Base-by-base conservation (phyloP, 257 asterid species). In the Scutellaria baicalensis region DNA sequence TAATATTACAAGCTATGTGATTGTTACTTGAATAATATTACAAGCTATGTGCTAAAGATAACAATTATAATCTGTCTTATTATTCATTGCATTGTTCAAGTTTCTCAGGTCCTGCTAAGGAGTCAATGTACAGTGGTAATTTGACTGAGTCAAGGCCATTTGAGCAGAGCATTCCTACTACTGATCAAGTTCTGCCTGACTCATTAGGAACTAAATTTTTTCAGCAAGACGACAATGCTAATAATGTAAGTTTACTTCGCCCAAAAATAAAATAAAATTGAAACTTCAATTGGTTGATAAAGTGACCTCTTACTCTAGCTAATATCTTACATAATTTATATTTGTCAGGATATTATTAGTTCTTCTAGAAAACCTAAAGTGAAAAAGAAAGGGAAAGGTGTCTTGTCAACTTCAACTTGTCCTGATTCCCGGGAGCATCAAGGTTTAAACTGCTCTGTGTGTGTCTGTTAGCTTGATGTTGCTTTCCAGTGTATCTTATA, bases 71-170 rank as follows among this genome's bases (percentile, higher is more conserved):
- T 75, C 76, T 79, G 82, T 83, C 88, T 87, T 79, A 84, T 81
- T 83, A 76, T 86, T 79, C 75, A 78, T 75, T 78, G 78, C 79
- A 73, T 64, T 81, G 77, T 81, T 85, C 95, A 89, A 89, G 96
- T 80, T 87, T 90, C 90, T 82, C 97, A 94, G 97, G 96, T 90
- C 85, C 82, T 80, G 74, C 83, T 66, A 82, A 78, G 86, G 89
- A 88, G 85, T 71, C 89, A 61, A 76, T 72, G 69, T 62, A 66
- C 79, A 66, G 67, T 39, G 76, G 80, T 77, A 76, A 78, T 66
- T 65, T 81, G 75, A 78, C 80, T 64, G 88, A 82, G 77, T 67
- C 85, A 21, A 86, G 71, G 80, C 51, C 86, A 63, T 49, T 58
- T 68, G 93, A 77, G 83, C 85, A 68, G 78, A 84, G 67, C 65